Percentiles rank a stretch among this genome's conserved stretches.
These are phyloP conservation scores for Arxiozyma bovina DNA, from an alignment of 1,139 yeast species.

Conservation along the genomic window DNA sequence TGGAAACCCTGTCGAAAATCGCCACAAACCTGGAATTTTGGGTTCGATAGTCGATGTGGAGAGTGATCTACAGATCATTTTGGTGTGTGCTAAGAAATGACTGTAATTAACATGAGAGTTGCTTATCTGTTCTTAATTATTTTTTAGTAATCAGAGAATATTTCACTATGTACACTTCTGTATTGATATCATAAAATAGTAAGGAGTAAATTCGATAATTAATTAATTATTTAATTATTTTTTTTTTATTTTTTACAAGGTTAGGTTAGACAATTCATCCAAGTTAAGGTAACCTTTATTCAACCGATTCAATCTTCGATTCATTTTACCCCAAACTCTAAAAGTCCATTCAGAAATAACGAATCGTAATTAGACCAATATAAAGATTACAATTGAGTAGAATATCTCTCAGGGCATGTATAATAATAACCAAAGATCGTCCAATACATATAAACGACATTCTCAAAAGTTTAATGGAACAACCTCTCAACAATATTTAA, in stretches of 20 bases:
- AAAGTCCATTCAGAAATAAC: too few relatives aligned
- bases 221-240: too few relatives aligned
- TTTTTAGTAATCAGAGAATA: too few relatives aligned
- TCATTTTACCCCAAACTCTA: too few relatives aligned
- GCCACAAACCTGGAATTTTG: too few relatives aligned
- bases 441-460: slow-evolving; percentile 9
- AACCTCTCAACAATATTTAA: neutral
- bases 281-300: neutral
- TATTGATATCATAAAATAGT: too few relatives aligned
- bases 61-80: neutral
- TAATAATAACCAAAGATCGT: slow-evolving; percentile 11
- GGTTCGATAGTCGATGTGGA: neutral
- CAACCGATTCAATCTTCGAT: neutral
- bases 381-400: neutral
- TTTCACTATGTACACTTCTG: too few relatives aligned
- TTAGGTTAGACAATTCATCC: neutral
- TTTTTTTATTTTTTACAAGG: too few relatives aligned
- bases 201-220: neutral
- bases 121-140: too few relatives aligned
- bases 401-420: slow-evolving; percentile 4
- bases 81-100: neutral
- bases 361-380: neutral
- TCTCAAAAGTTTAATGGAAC: slow-evolving; percentile 8
- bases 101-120: neutral
- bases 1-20: neutral